Evolutionary conservation across 2,329 filamentous ascomycete species (phyloP).

Genomic region (Fusarium sp.): DNA sequence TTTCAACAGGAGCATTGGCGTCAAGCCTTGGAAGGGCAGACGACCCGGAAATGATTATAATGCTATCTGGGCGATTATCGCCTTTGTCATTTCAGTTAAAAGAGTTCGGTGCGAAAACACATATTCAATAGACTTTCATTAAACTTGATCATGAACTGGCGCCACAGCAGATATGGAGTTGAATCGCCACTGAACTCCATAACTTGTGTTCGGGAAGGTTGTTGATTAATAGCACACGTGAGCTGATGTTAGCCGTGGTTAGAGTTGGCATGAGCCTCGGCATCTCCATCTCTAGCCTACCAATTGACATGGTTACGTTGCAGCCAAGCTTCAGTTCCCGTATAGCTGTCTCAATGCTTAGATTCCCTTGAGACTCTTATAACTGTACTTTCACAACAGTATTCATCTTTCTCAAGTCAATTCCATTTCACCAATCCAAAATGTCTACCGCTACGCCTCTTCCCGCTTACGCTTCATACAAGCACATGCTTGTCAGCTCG

Average conservation of each 20-base stretch:
- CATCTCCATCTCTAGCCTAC: slow-evolving; percentile 33
- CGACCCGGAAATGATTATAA: slow-evolving; percentile 45
- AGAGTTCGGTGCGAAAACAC: slow-evolving; percentile 31
- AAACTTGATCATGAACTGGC: not conserved
- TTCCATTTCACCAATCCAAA: not conserved
- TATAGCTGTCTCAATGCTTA: not conserved
- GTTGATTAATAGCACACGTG: slow-evolving; percentile 20
- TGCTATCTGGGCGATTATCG: slow-evolving; percentile 44
- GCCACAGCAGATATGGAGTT: not conserved
- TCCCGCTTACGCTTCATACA: slow-evolving; percentile 60
- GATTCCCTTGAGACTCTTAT: not conserved
- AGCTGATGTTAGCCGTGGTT: slow-evolving; percentile 11
- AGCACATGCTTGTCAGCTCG: slow-evolving; percentile 79
- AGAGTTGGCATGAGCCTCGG: slow-evolving; percentile 38
- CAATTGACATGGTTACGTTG: slow-evolving; percentile 24
- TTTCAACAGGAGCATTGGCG: slow-evolving; percentile 43
- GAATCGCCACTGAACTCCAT: not conserved
- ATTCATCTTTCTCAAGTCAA: not conserved
- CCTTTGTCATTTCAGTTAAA: slow-evolving; percentile 40
- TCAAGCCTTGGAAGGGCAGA: slow-evolving; percentile 42
- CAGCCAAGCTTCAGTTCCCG: slow-evolving; percentile 13
- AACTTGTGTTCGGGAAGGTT: not conserved
- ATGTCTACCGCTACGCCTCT: slow-evolving; percentile 45
- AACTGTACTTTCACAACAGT: not conserved
- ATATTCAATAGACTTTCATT: slow-evolving; percentile 42